Evolutionary conservation across 1,284 basidiomycete species (phyloP).

Genomic region (Exobasidium rhododendri): DNA sequence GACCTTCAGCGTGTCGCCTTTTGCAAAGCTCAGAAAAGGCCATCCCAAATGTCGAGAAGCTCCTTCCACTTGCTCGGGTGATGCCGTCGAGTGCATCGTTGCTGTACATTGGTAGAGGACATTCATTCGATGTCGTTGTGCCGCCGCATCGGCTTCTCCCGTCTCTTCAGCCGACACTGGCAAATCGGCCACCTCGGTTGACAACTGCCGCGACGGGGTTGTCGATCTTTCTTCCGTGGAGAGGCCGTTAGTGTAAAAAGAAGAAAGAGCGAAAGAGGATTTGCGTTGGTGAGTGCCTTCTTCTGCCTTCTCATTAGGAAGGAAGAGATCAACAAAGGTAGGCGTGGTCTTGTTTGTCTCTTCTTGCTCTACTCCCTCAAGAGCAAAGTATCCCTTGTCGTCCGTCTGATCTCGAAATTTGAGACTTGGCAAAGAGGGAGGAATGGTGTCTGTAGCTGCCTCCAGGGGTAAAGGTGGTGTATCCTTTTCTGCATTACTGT

Average conservation of each 20-base stretch:
- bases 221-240: too few species aligned
- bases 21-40: slow-evolving; percentile 26
- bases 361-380: too few species aligned
- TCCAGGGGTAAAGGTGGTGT: not conserved
- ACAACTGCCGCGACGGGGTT: too few species aligned
- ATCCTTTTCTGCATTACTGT: too few species aligned
- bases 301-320: too few species aligned
- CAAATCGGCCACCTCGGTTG: too few species aligned
- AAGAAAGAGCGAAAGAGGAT: too few species aligned
- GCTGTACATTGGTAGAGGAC: slow-evolving; percentile 9
- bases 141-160: not conserved
- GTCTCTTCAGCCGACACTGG: too few species aligned
- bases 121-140: slow-evolving; percentile 3
- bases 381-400: slow-evolving; percentile 24
- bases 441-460: slow-evolving; percentile 7
- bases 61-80: slow-evolving; percentile 23
- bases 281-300: not conserved
- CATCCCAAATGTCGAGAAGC: slow-evolving; percentile 21
- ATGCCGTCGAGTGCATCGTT: slow-evolving; percentile 22
- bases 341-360: too few species aligned
- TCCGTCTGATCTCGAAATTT: slow-evolving; percentile 18
- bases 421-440: slow-evolving; percentile 21
- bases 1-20: slow-evolving; percentile 34
- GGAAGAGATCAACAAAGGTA: too few species aligned
- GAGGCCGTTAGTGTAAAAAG: too few species aligned